These are phyloP conservation scores for Globisporangium alternatum DNA, from an alignment of 352 stramenopile genomes.

Conservation along the genomic window DNA sequence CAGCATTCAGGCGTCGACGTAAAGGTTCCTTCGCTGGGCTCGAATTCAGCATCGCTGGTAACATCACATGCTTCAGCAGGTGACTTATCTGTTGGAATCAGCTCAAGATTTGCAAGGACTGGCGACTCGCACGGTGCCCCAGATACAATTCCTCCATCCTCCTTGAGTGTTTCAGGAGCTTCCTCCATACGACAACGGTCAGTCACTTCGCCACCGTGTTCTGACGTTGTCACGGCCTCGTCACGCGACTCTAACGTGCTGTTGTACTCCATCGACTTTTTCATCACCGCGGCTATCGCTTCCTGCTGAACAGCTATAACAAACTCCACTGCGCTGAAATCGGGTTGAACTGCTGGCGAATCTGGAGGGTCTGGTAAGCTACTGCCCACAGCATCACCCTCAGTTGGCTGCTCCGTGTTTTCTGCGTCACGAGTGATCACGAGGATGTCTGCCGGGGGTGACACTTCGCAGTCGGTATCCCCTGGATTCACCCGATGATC, in stretches of 20 bases:
- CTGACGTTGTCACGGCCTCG: neutral
- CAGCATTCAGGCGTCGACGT: neutral
- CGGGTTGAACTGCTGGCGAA: neutral
- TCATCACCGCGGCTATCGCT: neutral
- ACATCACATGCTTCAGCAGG: neutral
- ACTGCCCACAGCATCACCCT: neutral
- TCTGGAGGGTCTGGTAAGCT: neutral
- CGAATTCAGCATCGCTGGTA: neutral
- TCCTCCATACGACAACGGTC: neutral
- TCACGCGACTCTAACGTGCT: neutral
- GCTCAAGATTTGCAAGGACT: neutral
- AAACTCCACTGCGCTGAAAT: constrained; percentile 6
- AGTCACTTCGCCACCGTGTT: neutral
- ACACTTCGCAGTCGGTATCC: too few species aligned
- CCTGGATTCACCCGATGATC: too few species aligned
- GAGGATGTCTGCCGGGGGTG: too few species aligned
- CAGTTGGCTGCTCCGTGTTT: too few species aligned
- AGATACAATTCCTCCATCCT: neutral
- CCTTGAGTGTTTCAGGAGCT: neutral
- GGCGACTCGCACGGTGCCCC: neutral
- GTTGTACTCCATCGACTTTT: neutral
- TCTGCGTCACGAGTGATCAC: too few species aligned
- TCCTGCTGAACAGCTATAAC: constrained; percentile 1
- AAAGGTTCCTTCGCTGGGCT: too few species aligned
- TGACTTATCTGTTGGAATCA: too few species aligned